Evolutionary conservation across 179 eudicot species (phyloP).

Genomic region (Heliamphora pulchella): DNA sequence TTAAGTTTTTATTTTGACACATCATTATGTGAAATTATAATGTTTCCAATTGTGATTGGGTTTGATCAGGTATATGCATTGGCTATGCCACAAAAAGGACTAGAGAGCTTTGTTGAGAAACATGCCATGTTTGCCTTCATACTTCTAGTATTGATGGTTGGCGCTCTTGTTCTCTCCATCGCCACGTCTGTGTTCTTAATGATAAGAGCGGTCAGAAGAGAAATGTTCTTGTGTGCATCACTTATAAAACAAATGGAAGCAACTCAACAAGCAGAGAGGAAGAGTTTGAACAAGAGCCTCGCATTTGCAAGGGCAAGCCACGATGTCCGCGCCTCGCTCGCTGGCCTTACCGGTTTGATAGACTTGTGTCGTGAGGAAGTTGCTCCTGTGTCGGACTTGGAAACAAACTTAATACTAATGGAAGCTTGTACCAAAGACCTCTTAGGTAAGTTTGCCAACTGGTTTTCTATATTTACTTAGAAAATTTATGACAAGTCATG

Average conservation of each 20-base stretch:
- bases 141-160: slow-evolving; percentile 32
- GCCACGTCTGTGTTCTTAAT: slow-evolving; percentile 29
- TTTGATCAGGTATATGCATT: slow-evolving; percentile 31
- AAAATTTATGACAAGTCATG: not conserved
- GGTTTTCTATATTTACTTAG: not conserved
- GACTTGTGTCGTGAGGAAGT: slow-evolving; percentile 31
- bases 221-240: slow-evolving; percentile 44
- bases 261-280: slow-evolving; percentile 77
- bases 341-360: slow-evolving; percentile 52
- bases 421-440: slow-evolving; percentile 47
- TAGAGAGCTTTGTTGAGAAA: slow-evolving; percentile 15
- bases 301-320: slow-evolving; percentile 80
- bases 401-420: slow-evolving; percentile 42
- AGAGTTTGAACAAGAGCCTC: slow-evolving; percentile 54
- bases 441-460: slow-evolving; percentile 35
- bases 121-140: slow-evolving; percentile 23
- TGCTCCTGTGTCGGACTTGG: slow-evolving; percentile 44
- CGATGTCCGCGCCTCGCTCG: slow-evolving; percentile 63
- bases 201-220: slow-evolving; percentile 36
- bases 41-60: not conserved
- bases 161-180: slow-evolving; percentile 23
- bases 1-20: not conserved
- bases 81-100: slow-evolving; percentile 24
- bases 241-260: slow-evolving; percentile 73
- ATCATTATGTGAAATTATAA: not conserved